phyloP scores from a whole-genome alignment of 139 green algal species.

The Micromonas commoda region DNA sequence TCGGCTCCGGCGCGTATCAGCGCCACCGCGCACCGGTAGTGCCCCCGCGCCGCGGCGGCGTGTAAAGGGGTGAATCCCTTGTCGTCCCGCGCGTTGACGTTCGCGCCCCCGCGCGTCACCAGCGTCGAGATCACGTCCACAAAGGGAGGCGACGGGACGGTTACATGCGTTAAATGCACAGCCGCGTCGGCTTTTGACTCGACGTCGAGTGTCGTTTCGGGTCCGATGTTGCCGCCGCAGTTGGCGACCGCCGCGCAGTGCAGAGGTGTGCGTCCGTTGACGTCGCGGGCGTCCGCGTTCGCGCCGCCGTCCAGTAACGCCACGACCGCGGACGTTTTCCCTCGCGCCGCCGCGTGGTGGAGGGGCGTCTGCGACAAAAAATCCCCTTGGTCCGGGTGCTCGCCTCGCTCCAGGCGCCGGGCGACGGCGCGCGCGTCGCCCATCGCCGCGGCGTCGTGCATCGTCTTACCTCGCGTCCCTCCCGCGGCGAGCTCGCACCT shows the following conservation, averaged over 20 bases:
- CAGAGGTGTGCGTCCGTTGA: neutral
- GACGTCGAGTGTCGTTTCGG: too few species aligned
- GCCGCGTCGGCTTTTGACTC: too few species aligned
- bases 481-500: neutral
- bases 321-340: neutral
- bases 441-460: neutral
- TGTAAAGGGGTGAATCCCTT: slow-evolving; percentile 82
- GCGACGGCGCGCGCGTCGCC: neutral
- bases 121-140: neutral
- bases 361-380: neutral
- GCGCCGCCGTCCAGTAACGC: neutral
- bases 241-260: neutral
- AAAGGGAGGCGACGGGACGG: neutral
- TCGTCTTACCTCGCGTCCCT: neutral
- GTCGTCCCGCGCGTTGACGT: slow-evolving; percentile 69
- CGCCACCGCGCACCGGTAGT: neutral
- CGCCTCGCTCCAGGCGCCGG: neutral
- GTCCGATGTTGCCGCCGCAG: neutral
- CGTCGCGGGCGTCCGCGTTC: neutral
- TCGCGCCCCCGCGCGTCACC: slow-evolving; percentile 16
- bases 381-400: neutral
- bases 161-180: too few species aligned
- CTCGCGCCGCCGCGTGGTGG: too few species aligned
- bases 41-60: slow-evolving; percentile 41
- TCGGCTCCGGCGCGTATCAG: neutral